phyloP scores from a whole-genome alignment of 352 stramenopile species.

The Pythium rhizo-oryzae region DNA sequence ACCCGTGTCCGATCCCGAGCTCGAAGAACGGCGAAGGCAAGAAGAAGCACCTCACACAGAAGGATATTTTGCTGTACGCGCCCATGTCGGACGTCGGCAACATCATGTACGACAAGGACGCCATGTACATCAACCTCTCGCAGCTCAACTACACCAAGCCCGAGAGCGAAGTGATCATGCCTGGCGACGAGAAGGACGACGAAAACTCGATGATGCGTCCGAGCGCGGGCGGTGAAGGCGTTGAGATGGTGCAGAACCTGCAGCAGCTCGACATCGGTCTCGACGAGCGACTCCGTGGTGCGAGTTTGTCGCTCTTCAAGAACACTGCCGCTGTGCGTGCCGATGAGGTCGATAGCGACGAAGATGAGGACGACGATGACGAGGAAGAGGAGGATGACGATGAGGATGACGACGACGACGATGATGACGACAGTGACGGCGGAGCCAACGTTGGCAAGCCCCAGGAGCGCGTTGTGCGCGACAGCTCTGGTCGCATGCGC shows the following conservation, averaged over 20 bases:
- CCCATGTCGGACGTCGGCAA: constrained; percentile 95
- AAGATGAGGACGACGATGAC: constrained; percentile 38
- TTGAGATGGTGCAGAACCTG: constrained; percentile 95
- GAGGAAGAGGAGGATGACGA: constrained; percentile 15
- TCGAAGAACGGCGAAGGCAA: constrained; percentile 55
- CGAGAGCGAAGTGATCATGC: constrained; percentile 70
- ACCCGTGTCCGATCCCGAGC: constrained; percentile 96
- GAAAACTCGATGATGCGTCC: constrained; percentile 38
- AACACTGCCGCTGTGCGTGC: constrained; percentile 84
- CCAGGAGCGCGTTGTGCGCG: constrained; percentile 66
- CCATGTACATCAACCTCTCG: constrained; percentile 98
- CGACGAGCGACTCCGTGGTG: constrained; percentile 94
- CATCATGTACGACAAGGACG: constrained; percentile 99
- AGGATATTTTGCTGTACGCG: constrained; percentile 62
- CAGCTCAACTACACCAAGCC: constrained; percentile 95
- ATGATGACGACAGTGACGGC: constrained; percentile 52
- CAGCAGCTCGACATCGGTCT: constrained; percentile 92
- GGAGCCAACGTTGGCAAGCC: constrained; percentile 59
- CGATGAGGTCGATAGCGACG: constrained; percentile 72
- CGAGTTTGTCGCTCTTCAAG: constrained; percentile 96
- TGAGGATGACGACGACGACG: constrained; percentile 35
- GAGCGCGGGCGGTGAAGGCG: constrained; percentile 73
- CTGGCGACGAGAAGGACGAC: constrained; percentile 54
- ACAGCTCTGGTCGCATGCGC: constrained; percentile 71
- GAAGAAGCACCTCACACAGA: constrained; percentile 90